Base-by-base conservation (phyloP, 495 filamentous ascomycete species). In the Xylaria flabelliformis region DNA sequence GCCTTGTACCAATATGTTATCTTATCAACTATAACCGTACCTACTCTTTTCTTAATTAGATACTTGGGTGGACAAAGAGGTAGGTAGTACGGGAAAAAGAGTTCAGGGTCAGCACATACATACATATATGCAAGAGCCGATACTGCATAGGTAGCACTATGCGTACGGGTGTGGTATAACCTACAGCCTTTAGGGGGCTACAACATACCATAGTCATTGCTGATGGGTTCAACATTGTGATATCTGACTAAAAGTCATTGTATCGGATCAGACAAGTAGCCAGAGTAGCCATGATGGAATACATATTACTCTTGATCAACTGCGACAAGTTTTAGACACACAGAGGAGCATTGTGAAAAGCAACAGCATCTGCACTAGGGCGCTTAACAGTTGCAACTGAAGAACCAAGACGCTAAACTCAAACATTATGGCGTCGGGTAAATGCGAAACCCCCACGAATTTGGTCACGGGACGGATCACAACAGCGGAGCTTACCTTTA, bases 391-490 rank as follows among this genome's bases (percentile, higher is more conserved):
- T 29, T 9, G 10, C 0, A 2, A 63, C 59, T 39, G 15, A 19
- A 26, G 19, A 39, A 62, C 21, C 13, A 41, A 63, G 39, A 41
- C 58, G 24, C 39, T 63, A 24, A 21, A 42, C 15, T 42, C 59
- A n/a, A 42, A 19, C 7, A 29, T 44, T 10, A 34, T 64, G 39
- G 36, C 44, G 36, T 44, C 39, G 61, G 61, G 61, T 64, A 42
- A 42, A 42, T 44, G 39, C 61, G 39, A 64, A 24, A 41, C 46
- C 67, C 67, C 67, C 53, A 69, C 55, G 67, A 8, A 62, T 21
- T 48, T 26, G 67, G 61, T 69, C 67, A 69, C 50, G 67, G 42
- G 56, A 69, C 55, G 67, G 67, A 61, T 61, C 61, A 55, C 48
- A 66, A 61, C 26, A 66, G 70, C 39, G 26, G 70, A 51, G 62